These are phyloP conservation scores for Penicillium canariense DNA, from an alignment of 495 filamentous ascomycete species.

Conservation along the genomic window DNA sequence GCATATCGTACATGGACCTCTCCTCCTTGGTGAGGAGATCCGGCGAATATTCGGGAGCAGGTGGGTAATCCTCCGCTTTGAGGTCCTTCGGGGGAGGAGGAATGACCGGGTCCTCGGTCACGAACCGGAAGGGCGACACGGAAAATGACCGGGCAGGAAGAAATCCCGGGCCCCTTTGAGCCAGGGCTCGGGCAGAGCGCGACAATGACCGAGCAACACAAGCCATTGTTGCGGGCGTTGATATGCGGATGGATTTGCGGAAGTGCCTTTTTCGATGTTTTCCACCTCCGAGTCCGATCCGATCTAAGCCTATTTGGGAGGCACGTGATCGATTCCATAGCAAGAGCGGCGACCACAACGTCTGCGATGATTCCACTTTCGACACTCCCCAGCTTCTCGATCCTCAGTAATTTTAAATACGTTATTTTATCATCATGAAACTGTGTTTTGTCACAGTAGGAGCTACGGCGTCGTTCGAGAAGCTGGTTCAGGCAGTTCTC, in stretches of 20 bases:
- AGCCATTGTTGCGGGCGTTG: constrained; percentile 37
- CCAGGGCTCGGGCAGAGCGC: constrained; percentile 34
- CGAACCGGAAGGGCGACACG: constrained; percentile 33
- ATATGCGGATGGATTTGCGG: constrained; percentile 4
- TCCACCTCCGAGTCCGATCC: constrained; percentile 16
- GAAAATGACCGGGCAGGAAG: constrained; percentile 39
- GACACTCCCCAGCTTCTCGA: constrained; percentile 1
- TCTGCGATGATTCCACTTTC: background rate
- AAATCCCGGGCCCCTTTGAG: constrained; percentile 29
- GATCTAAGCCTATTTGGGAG: constrained; percentile 14
- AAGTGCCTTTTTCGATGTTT: constrained; percentile 21
- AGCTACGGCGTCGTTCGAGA: constrained; percentile 80
- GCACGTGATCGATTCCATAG: background rate
- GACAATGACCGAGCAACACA: constrained; percentile 39
- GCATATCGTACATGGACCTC: constrained; percentile 46
- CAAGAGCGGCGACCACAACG: background rate
- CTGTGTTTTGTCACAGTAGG: constrained; percentile 83
- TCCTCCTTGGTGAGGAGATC: constrained; percentile 40
- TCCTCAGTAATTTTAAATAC: background rate
- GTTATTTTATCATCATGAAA: constrained; percentile 28
- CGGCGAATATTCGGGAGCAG: constrained; percentile 39
- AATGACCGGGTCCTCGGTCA: constrained; percentile 38
- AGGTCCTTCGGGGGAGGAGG: constrained; percentile 33
- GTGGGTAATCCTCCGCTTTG: constrained; percentile 33
- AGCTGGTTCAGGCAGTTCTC: constrained; percentile 66